Percentiles rank a stretch among this genome's conserved stretches.
Conservation (phyloP, 305 asterid species). For the Fraxinus paxiana region DNA sequence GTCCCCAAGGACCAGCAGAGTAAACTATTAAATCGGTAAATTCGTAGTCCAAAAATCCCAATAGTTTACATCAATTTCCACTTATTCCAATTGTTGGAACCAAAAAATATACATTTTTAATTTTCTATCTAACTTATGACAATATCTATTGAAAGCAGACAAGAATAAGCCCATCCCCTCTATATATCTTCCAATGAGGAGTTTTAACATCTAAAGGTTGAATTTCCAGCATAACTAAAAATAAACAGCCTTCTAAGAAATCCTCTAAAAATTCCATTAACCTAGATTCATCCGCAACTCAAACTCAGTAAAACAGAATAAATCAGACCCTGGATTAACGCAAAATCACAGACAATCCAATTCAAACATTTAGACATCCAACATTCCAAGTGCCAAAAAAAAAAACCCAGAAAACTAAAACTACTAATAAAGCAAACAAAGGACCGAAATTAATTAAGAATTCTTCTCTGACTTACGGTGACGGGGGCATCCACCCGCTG, state of each 20-base stretch:
- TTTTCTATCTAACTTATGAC: neutral
- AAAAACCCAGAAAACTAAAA: neutral
- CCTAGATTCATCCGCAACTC: neutral
- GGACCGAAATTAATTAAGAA: neutral
- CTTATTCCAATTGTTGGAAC: neutral
- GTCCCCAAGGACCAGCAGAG: neutral
- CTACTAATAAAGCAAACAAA: neutral
- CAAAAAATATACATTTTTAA: neutral
- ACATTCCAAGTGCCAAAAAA: neutral
- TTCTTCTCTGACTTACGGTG: slow-evolving; percentile 43
- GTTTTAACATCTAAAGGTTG: neutral
- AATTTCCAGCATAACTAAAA: neutral
- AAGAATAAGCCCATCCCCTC: neutral
- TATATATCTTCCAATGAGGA: neutral
- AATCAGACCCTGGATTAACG: neutral
- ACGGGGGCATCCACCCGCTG: slow-evolving; percentile 92
- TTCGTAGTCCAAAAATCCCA: neutral
- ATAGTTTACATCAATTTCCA: neutral
- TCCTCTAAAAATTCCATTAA: neutral
- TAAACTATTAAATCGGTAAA: neutral
- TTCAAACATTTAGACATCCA: neutral
- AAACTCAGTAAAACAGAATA: neutral
- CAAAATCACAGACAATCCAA: neutral
- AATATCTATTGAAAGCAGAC: neutral
- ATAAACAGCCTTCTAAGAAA: neutral